Evolutionary conservation across 768 basidiomycete genomes (phyloP).

Genomic region (Dioszegia aurantiaca): DNA sequence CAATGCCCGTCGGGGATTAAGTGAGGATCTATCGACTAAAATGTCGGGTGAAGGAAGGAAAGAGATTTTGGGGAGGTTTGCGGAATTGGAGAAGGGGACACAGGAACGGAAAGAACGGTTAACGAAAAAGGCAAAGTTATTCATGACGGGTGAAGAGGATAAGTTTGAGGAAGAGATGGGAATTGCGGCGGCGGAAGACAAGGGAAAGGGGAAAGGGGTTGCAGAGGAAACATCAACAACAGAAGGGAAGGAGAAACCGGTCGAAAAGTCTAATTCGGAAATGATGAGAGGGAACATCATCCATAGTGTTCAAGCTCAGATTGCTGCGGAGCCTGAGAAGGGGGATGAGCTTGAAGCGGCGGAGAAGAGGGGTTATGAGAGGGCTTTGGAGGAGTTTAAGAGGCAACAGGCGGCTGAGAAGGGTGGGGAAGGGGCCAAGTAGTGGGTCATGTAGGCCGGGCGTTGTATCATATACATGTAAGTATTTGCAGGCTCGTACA

Average conservation of each 20-base stretch:
- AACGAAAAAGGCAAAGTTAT: conserved; percentile 17
- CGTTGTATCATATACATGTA: too few relatives aligned
- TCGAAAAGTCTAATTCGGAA: background rate
- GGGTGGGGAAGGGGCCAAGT: conserved; percentile 53
- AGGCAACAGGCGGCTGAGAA: conserved; percentile 10
- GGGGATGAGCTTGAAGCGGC: conserved; percentile 21
- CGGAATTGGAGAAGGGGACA: conserved; percentile 14
- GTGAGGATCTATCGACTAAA: conserved; percentile 2
- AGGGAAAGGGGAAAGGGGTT: background rate
- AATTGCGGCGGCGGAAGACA: background rate
- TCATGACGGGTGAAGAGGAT: conserved; percentile 16
- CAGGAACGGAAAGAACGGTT: conserved; percentile 21
- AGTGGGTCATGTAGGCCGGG: too few relatives aligned
- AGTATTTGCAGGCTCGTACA: too few relatives aligned
- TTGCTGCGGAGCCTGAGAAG: conserved; percentile 12
- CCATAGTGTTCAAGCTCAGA: conserved; percentile 3
- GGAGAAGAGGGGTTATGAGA: conserved; percentile 37
- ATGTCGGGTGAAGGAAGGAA: conserved; percentile 18
- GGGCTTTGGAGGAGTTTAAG: conserved; percentile 29
- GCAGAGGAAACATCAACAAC: conserved; percentile 2
- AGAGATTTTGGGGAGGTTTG: conserved; percentile 17
- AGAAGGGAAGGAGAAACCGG: background rate
- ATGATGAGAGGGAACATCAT: conserved; percentile 1
- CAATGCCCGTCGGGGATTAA: conserved; percentile 25
- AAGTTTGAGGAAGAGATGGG: conserved; percentile 18